These are phyloP conservation scores for Filobasidium wieringae DNA, from an alignment of 768 basidiomycete species.

Conservation along the genomic window DNA sequence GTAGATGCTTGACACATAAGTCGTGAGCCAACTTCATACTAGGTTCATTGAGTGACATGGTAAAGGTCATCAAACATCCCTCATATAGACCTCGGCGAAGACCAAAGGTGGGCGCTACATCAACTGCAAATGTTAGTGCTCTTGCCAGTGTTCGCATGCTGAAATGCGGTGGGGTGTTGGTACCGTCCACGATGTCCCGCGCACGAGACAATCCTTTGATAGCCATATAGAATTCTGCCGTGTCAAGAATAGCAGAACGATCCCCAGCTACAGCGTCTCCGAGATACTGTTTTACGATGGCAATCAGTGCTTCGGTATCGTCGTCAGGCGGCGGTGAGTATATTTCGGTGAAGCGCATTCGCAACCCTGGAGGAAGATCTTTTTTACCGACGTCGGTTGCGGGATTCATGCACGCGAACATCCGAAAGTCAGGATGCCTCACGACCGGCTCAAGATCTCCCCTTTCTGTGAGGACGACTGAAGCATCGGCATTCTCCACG, in stretches of 20 bases:
- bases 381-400: conserved; percentile 98
- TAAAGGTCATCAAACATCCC: conserved; percentile 94
- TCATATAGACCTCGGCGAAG: conserved; percentile 85
- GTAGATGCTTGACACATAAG: conserved; percentile 64
- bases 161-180: conserved; percentile 85
- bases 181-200: conserved; percentile 78
- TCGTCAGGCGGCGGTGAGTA: conserved; percentile 89
- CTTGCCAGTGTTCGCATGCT: conserved; percentile 92
- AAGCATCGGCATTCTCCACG: conserved; percentile 69
- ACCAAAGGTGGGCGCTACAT: conserved; percentile 63
- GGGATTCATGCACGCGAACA: conserved; percentile 99
- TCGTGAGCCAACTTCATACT: conserved; percentile 57
- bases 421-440: conserved; percentile 86
- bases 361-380: conserved; percentile 80
- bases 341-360: conserved; percentile 85
- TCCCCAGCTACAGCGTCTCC: conserved; percentile 71
- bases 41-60: conserved; percentile 71
- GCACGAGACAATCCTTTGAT: conserved; percentile 64
- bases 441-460: conserved; percentile 79
- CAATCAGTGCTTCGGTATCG: conserved; percentile 75
- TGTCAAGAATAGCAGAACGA: conserved; percentile 72
- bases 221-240: conserved; percentile 77
- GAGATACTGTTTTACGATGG: conserved; percentile 80
- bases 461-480: conserved; percentile 84
- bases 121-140: conserved; percentile 77